A percentile compares a stretch with the other conserved stretches of the same genome.
phyloP scores from a whole-genome alignment of 345 rosid genomes.

The Diplotaxis tenuifolia region DNA sequence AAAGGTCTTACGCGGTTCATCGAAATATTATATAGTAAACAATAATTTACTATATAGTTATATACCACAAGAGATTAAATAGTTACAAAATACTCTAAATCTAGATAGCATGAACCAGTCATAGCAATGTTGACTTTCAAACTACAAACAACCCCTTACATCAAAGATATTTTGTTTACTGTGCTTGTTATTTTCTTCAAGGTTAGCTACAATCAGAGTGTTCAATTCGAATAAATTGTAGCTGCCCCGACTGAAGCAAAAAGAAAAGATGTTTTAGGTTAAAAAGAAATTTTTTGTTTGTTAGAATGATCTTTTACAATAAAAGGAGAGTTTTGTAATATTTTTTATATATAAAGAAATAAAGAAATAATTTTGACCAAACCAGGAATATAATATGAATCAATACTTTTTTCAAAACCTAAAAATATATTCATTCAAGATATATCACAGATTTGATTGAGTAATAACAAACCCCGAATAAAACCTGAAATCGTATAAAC shows the following conservation, averaged over 20 bases:
- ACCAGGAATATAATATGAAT: background rate
- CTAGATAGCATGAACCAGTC: background rate
- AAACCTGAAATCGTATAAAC: background rate
- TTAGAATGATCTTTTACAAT: background rate
- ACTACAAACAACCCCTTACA: background rate
- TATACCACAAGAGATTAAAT: background rate
- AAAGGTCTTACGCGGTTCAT: slow-evolving; percentile 11
- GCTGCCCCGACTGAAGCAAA: background rate
- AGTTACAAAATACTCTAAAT: background rate
- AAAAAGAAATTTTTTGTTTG: background rate
- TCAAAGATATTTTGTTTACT: background rate
- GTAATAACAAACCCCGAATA: background rate
- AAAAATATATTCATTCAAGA: background rate
- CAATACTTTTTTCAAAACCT: background rate
- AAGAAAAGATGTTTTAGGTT: background rate
- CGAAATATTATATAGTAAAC: background rate
- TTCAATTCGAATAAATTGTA: background rate
- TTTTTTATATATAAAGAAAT: no score
- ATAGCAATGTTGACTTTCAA: background rate
- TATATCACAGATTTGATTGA: background rate
- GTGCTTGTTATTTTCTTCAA: background rate
- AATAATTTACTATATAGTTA: background rate
- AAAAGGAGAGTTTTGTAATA: no score
- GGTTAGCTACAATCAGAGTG: background rate
- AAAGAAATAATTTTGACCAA: background rate